Evolutionary conservation across 1,139 yeast genomes (phyloP), one percentile per base, ranked within the genome.

Genomic region (Candida albicans): DNA sequence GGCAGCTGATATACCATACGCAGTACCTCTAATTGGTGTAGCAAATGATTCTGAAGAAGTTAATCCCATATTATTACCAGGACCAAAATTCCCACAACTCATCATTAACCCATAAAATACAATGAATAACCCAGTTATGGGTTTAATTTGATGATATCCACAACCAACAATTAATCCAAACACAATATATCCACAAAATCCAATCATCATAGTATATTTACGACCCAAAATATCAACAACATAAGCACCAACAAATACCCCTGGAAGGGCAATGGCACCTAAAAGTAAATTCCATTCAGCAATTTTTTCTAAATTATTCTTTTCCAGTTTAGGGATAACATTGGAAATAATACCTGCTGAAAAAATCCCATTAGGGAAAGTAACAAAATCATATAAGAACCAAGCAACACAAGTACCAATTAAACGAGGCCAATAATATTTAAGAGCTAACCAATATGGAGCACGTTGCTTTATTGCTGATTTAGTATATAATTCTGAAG

Each of bases 21-120:
- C 70, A 1, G 90, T 82, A 39, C 91, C 93, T 62, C 93, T 73
- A 37, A 86, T 77, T 13, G 88, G 87, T 10, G 91, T 84, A 24
- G 93, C 89, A 56, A 73, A 86, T 2, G 81, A 72, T 61, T 86
- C 93, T 28, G 86, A 77, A 9, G 88, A 75, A 3, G 78, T 67
- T 45, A 86, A 70, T 8, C 93, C 93, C 74, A 85, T 68, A 72
- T 79, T 79, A 58, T 84, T 77, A 52, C 93, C 93, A 3, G 93
- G 93, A 3, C 95, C 93, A 53, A 84, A 68, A 61, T 84, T 84
- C 54, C 90, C 90, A 41, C 61, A 54, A 69, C 43, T 37, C 41
- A 41, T 70, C 73, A 75, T 68, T 31, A 75, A 58, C 10, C 79
- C 81, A 51, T 73, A 76, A 46, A 75, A 67, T 14, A 76, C 64